Evolutionary conservation across 345 rosid species (phyloP), one percentile per base, ranked within the genome.

Genomic region (Arabidopsis arenosa): DNA sequence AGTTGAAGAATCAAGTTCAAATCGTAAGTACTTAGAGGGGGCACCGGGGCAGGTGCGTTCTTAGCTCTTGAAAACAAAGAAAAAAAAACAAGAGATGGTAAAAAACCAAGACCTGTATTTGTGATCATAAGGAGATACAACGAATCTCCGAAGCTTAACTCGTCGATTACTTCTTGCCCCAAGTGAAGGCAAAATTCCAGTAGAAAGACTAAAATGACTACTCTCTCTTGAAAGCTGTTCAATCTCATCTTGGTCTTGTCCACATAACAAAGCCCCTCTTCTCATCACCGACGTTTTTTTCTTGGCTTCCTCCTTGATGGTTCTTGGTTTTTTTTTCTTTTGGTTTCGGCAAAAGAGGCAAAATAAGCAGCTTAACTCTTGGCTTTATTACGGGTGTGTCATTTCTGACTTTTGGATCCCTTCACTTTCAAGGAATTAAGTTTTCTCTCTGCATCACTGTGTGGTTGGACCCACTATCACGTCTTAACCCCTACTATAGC

Each of bases 121-220:
- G 13, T 76, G 98, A 79, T 95, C 88, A 59, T 90, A 87, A 61
- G 99, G 98, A 9, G 97, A 95, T 6, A 95, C 5, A 60, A 86
- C 80, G 83, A 77, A 88, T 35, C 77, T 63, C 21, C 74, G 68
- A 39, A 95, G 97, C 88, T 84, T 86, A 54, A 90, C 74, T 57
- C 97, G 55, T 17, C 97, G 96, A 67, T 82, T 85, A 75, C 97
- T 92, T 76, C 93, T 84, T 5, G 97, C 97, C 2, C 99, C 99
- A 1, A 95, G 97, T 7, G 98, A 82, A 43, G 99, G 99, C 66
- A 95, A 83, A 43, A 95, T 83, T 6, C 90, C 96, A 33, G 92
- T 90, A 1, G 97, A 72, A 45, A 95, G 89, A 80, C 97, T 95
- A 74, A 90, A 92, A 44, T 88, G 93, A 73, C 99, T 95, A 2